A percentile compares a stretch with the other conserved stretches of the same genome.
Evolutionary conservation across 371 early-diverging fungal genomes (phyloP).

Genomic region (Apophysomyces trapeziformis): DNA sequence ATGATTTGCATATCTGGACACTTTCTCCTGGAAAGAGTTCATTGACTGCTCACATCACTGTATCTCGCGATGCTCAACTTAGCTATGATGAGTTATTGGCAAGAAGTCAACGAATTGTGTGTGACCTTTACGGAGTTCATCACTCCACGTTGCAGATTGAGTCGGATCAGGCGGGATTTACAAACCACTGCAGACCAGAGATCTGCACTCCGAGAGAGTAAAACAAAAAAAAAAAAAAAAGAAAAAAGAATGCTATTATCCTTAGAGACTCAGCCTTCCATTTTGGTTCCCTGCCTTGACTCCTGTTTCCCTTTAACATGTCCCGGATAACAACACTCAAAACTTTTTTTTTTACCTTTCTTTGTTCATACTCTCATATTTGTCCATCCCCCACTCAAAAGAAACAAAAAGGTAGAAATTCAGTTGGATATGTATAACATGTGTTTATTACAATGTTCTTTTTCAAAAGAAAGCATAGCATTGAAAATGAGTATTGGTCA

Average conservation of each 20-base stretch:
- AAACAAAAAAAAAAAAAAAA: not conserved
- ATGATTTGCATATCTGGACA: constrained; percentile 78
- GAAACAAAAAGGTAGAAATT: not conserved
- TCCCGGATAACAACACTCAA: constrained; percentile 2
- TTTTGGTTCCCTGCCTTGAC: not conserved
- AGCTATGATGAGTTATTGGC: constrained; percentile 57
- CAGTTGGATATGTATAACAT: not conserved
- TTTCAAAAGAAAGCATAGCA: not conserved
- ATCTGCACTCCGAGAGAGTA: constrained; percentile 22
- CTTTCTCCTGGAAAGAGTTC: constrained; percentile 71
- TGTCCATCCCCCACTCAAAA: not conserved
- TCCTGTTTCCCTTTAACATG: not conserved
- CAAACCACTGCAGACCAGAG: constrained; percentile 30
- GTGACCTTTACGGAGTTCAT: constrained; percentile 68
- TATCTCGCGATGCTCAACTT: constrained; percentile 22
- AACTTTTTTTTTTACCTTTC: not conserved
- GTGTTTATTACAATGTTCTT: not conserved
- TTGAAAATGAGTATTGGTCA: not conserved
- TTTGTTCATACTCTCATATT: not conserved
- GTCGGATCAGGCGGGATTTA: constrained; percentile 41
- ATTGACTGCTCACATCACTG: constrained; percentile 50
- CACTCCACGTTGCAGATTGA: constrained; percentile 76
- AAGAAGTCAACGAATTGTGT: constrained; percentile 65
- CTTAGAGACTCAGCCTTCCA: constrained; percentile 7
- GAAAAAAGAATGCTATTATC: not conserved